Evolutionary conservation across 2,329 filamentous ascomycete genomes (phyloP).

Genomic region (Monosporascus sp.): DNA sequence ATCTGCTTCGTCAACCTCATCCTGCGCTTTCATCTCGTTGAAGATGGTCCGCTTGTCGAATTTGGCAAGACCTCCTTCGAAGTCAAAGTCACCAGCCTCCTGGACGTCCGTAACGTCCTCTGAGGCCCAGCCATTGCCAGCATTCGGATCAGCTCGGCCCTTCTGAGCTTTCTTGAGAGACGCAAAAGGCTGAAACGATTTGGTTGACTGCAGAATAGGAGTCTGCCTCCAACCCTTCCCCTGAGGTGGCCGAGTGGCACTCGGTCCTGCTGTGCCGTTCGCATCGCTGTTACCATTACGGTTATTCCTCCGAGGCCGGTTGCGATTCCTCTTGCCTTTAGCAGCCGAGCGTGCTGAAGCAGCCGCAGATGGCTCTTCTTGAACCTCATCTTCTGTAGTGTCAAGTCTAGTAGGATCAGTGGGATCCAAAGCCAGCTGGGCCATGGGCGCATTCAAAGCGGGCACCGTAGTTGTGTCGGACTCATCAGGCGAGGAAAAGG

Average conservation of each 20-base stretch:
- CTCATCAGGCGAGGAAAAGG: slow-evolving; percentile 19
- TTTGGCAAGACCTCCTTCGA: slow-evolving; percentile 81
- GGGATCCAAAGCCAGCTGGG: slow-evolving; percentile 13
- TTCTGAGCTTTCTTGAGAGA: slow-evolving; percentile 52
- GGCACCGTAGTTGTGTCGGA: slow-evolving; percentile 14
- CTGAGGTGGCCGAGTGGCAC: slow-evolving; percentile 16
- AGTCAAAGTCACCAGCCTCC: slow-evolving; percentile 92
- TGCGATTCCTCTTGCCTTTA: background rate
- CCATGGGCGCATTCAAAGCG: slow-evolving; percentile 4
- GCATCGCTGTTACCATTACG: slow-evolving; percentile 11
- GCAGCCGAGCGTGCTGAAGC: slow-evolving; percentile 5
- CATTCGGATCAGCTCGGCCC: slow-evolving; percentile 31
- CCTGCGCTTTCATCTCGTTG: slow-evolving; percentile 83
- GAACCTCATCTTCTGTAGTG: slow-evolving; percentile 15
- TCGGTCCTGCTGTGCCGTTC: slow-evolving; percentile 11
- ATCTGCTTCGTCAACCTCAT: slow-evolving; percentile 81
- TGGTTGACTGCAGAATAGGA: slow-evolving; percentile 53
- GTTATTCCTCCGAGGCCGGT: slow-evolving; percentile 9
- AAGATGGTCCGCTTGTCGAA: slow-evolving; percentile 94
- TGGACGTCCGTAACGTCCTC: slow-evolving; percentile 94
- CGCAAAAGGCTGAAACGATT: slow-evolving; percentile 58
- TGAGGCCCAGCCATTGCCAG: slow-evolving; percentile 84
- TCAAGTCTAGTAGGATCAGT: slow-evolving; percentile 7
- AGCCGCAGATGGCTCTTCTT: slow-evolving; percentile 12
- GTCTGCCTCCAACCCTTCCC: slow-evolving; percentile 57